phyloP scores from a whole-genome alignment of 257 asterid genomes.

The Orobanche coerulescens region DNA sequence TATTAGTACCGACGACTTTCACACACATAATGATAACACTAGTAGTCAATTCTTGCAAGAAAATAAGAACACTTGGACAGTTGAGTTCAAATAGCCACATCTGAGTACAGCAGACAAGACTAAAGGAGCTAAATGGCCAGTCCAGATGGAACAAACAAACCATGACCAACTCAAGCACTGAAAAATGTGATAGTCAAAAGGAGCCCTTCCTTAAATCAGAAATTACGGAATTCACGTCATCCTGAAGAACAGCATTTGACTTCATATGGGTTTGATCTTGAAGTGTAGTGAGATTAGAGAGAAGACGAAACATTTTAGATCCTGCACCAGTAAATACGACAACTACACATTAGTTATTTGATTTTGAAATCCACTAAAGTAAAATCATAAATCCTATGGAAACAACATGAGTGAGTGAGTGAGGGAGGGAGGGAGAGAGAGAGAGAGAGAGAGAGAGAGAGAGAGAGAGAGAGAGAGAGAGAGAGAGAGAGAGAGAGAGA shows the following conservation, averaged over 20 bases:
- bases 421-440: too few relatives aligned
- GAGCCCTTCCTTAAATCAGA: not conserved
- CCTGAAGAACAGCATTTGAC: not conserved
- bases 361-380: not conserved
- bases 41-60: not conserved
- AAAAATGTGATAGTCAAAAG: conserved; percentile 5
- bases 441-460: too few relatives aligned
- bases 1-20: not conserved
- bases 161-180: conserved; percentile 11
- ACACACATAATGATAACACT: not conserved
- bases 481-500: too few relatives aligned
- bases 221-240: conserved; percentile 11
- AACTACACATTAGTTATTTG: not conserved
- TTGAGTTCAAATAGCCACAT: conserved; percentile 1
- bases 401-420: too few relatives aligned
- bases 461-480: too few relatives aligned
- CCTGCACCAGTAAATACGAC: conserved; percentile 42
- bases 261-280: conserved; percentile 77
- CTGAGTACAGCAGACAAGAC: conserved; percentile 8
- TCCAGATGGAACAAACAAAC: conserved; percentile 15
- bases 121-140: not conserved
- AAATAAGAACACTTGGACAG: not conserved
- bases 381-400: not conserved
- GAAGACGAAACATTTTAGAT: conserved; percentile 81
- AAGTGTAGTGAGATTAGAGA: conserved; percentile 83